phyloP scores from a whole-genome alignment of 805 yeast species.

The Cyberlindnera euphorbiae region DNA sequence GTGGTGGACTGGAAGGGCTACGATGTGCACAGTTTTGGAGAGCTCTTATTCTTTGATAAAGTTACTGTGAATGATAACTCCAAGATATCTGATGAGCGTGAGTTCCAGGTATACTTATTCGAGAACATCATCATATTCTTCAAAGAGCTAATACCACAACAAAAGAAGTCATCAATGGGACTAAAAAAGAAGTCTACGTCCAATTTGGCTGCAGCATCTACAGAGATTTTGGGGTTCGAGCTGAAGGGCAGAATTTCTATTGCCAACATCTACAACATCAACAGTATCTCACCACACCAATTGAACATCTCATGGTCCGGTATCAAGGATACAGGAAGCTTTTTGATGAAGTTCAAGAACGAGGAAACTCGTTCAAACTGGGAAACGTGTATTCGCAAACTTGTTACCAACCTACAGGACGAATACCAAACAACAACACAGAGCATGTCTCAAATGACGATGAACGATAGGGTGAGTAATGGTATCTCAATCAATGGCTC shows the following conservation, averaged over 20 bases:
- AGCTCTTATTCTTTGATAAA: constrained; percentile 66
- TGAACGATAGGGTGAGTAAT: constrained; percentile 25
- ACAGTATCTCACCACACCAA: constrained; percentile 44
- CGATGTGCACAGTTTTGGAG: constrained; percentile 75
- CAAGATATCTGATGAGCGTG: constrained; percentile 61
- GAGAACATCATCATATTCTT: constrained; percentile 65
- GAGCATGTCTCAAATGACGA: constrained; percentile 14
- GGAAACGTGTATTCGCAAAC: constrained; percentile 58
- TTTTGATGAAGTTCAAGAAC: constrained; percentile 72
- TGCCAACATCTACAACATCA: constrained; percentile 54
- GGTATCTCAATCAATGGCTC: constrained; percentile 20
- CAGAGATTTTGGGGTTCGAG: constrained; percentile 41
- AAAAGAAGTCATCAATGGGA: constrained; percentile 45
- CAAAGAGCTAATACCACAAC: constrained; percentile 45
- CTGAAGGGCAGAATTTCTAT: constrained; percentile 80
- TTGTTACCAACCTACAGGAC: constrained; percentile 32
- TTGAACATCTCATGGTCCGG: constrained; percentile 79
- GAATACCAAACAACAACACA: constrained; percentile 17
- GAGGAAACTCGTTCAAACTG: constrained; percentile 84
- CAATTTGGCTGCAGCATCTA: constrained; percentile 10
- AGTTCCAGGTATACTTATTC: constrained; percentile 84
- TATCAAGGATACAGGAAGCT: constrained; percentile 79
- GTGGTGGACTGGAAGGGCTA: constrained; percentile 94
- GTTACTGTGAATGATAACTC: constrained; percentile 61
- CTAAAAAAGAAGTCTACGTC: constrained; percentile 36